Conservation (phyloP, 768 basidiomycete species). For the Rhodocollybia butyracea region DNA sequence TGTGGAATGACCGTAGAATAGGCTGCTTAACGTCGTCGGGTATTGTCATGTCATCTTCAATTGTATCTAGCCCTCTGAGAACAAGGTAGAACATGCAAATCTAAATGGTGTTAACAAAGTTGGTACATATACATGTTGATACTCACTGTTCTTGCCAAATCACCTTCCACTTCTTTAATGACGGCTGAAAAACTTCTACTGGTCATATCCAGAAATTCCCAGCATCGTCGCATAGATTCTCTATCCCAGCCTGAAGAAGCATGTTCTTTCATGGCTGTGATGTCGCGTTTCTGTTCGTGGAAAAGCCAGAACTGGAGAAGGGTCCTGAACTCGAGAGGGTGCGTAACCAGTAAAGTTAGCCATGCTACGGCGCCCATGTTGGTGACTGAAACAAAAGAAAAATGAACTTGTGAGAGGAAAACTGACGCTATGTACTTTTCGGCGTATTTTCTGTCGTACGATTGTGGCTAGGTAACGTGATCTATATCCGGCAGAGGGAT, state of each 20-base stretch:
- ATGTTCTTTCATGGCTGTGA: slow-evolving; percentile 71
- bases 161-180: slow-evolving; percentile 94
- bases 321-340: slow-evolving; percentile 80
- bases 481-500: too few species aligned
- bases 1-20: slow-evolving; percentile 77
- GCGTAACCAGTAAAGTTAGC: slow-evolving; percentile 68
- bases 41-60: slow-evolving; percentile 98
- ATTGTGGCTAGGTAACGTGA: too few species aligned
- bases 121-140: background rate
- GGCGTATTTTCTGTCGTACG: too few species aligned
- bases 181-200: slow-evolving; percentile 90
- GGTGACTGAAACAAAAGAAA: background rate
- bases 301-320: slow-evolving; percentile 83
- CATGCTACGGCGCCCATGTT: slow-evolving; percentile 56
- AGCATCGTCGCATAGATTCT: slow-evolving; percentile 81
- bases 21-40: slow-evolving; percentile 84
- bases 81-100: slow-evolving; percentile 95
- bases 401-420: background rate
- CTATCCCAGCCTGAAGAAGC: slow-evolving; percentile 86
- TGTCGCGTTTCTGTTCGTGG: slow-evolving; percentile 79
- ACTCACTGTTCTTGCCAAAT: slow-evolving; percentile 85
- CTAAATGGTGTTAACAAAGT: slow-evolving; percentile 34
- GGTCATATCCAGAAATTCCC: slow-evolving; percentile 85
- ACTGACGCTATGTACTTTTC: too few species aligned
- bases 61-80: slow-evolving; percentile 90